These are phyloP conservation scores for Rhodotorula taiwanensis DNA, from an alignment of 768 basidiomycete species.

Conservation along the genomic window DNA sequence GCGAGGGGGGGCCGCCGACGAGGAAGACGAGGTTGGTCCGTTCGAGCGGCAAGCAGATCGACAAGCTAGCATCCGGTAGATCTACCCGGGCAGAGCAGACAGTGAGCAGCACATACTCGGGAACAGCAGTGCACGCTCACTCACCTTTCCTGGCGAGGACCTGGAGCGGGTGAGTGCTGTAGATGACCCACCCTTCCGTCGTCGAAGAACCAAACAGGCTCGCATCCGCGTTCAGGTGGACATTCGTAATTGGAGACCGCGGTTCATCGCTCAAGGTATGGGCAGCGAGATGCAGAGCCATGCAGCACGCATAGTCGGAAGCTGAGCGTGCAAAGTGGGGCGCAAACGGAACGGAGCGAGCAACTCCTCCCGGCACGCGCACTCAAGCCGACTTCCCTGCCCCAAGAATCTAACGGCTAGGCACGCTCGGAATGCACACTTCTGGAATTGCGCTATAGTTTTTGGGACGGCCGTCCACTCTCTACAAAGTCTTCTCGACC, in stretches of 20 bases:
- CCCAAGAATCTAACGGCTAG: no score
- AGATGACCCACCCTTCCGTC: conserved; percentile 32
- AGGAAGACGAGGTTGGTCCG: conserved; percentile 76
- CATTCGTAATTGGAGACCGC: conserved; percentile 3
- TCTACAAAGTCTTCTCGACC: conserved; percentile 32
- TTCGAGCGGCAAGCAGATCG: conserved; percentile 58
- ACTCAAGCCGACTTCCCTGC: no score
- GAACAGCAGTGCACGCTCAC: not conserved
- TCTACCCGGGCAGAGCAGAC: not conserved
- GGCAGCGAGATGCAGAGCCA: conserved; percentile 27
- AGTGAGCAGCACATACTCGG: no score
- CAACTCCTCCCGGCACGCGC: no score
- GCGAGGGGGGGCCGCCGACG: conserved; percentile 77
- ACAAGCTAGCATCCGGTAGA: conserved; percentile 29
- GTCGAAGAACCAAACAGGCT: conserved; percentile 27
- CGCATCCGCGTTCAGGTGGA: conserved; percentile 9
- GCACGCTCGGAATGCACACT: no score
- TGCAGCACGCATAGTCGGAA: not conserved
- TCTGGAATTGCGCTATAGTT: no score
- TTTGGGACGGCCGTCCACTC: no score
- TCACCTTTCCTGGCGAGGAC: conserved; percentile 14
- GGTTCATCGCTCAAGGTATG: conserved; percentile 22
- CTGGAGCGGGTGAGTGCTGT: conserved; percentile 16
- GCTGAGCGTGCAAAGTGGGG: no score
- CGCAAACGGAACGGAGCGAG: no score